Percentiles rank a stretch among this genome's conserved stretches.
Evolutionary conservation across 441 rosid species (phyloP).

Genomic region (Populus tomentosa): DNA sequence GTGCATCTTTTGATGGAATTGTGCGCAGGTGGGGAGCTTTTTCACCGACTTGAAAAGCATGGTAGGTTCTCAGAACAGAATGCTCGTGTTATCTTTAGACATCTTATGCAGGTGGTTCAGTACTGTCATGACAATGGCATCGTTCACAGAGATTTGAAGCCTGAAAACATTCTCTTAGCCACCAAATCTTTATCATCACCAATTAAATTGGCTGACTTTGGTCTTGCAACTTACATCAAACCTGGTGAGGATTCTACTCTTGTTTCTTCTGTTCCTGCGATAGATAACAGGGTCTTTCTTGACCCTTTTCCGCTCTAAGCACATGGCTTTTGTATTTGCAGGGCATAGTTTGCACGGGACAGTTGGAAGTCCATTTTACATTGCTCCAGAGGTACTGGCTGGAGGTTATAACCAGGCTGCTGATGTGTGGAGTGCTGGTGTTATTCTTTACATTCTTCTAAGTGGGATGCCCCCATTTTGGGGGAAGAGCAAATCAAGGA

Average conservation of each 20-base stretch:
- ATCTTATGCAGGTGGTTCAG: conserved; percentile 41
- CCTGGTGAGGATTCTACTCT: conserved; percentile 39
- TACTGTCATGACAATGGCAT: conserved; percentile 83
- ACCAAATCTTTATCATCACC: conserved; percentile 61
- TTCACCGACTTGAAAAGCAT: conserved; percentile 61
- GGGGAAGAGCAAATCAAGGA: conserved; percentile 80
- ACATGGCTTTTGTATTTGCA: conserved; percentile 19
- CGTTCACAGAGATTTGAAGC: conserved; percentile 81
- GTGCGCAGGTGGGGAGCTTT: conserved; percentile 48
- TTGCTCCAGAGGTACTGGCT: conserved; percentile 80
- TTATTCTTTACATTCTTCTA: conserved; percentile 74
- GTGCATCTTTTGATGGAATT: conserved; percentile 59
- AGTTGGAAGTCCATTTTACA: conserved; percentile 91
- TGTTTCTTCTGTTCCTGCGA: background rate
- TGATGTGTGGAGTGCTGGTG: conserved; percentile 96
- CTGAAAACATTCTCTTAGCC: conserved; percentile 76
- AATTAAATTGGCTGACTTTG: conserved; percentile 88
- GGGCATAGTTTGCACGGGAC: conserved; percentile 70
- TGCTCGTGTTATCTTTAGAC: conserved; percentile 59
- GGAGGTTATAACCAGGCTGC: conserved; percentile 85
- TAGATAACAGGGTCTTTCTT: background rate
- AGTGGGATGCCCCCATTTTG: conserved; percentile 89
- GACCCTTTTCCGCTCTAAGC: conserved; percentile 7
- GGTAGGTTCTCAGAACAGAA: conserved; percentile 64
- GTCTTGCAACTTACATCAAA: conserved; percentile 79